phyloP scores from a whole-genome alignment of 2,329 filamentous ascomycete species.

The Diplodia intermedia region DNA sequence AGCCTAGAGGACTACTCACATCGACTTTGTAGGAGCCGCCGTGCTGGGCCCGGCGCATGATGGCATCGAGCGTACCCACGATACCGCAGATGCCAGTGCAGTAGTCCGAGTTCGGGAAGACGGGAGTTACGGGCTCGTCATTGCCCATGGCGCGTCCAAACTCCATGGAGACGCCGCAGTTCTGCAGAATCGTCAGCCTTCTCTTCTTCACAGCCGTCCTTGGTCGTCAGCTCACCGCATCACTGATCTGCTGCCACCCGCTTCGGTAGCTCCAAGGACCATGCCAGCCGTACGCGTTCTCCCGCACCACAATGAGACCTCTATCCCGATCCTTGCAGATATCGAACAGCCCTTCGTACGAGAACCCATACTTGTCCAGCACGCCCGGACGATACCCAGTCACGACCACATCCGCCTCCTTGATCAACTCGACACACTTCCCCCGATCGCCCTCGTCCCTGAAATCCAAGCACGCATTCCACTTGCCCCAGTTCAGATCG shows the following conservation, averaged over 20 bases:
- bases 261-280: slow-evolving; percentile 56
- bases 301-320: slow-evolving; percentile 52
- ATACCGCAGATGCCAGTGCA: slow-evolving; percentile 16
- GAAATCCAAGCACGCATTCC: slow-evolving; percentile 56
- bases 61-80: background rate
- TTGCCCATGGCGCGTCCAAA: slow-evolving; percentile 3
- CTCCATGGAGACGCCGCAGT: background rate
- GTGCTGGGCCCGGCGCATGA: slow-evolving; percentile 35
- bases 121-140: slow-evolving; percentile 4
- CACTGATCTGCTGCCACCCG: slow-evolving; percentile 62
- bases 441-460: slow-evolving; percentile 47
- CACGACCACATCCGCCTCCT: slow-evolving; percentile 59
- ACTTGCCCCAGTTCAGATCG: slow-evolving; percentile 61
- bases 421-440: slow-evolving; percentile 51
- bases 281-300: slow-evolving; percentile 63
- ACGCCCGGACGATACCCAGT: slow-evolving; percentile 59
- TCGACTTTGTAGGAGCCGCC: slow-evolving; percentile 53
- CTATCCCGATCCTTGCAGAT: slow-evolving; percentile 38
- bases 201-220: too few relatives aligned
- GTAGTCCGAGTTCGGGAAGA: slow-evolving; percentile 14
- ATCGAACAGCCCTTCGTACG: slow-evolving; percentile 51
- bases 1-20: slow-evolving; percentile 40
- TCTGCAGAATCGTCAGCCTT: background rate
- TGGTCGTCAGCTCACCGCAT: background rate
- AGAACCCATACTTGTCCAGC: slow-evolving; percentile 57